Evolutionary conservation across 495 filamentous ascomycete genomes (phyloP), one percentile per base, ranked within the genome.

Genomic region (Penicillium dipodomyicola): DNA sequence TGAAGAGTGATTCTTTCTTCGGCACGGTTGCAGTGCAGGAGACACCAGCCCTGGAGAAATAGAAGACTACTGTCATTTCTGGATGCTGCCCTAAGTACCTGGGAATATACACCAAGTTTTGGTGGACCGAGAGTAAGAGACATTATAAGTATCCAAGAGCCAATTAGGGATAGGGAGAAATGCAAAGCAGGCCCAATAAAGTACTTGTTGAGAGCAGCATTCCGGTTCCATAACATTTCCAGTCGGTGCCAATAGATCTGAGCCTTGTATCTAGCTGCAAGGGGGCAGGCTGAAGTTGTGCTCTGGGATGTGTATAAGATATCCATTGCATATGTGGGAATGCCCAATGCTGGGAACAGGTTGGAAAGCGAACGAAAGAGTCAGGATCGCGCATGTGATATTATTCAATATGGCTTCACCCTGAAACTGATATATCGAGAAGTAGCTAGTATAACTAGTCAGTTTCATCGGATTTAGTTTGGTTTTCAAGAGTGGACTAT

Each of bases 391-490:
- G 4, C 32, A 33, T 33, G 12, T 33, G 32, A 33, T 33, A 33
- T 33, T n/a, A 15, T 10, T 10, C 20, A 9, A 51, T 39, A 4
- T 7, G 17, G 3, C 48, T 51, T 41, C 6, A 39, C 12, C 29
- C 4, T 45, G 40, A 54, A 39, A 46, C 20, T n/a, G 33, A 51
- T 25, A 25, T 2, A n/a, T 47, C 52, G 11, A 14, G 20, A 35
- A 10, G 4, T 25, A 30, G 2, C 52, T 54, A 54, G 42, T 17
- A 4, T 35, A 40, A 2, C 52, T 54, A 54, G 42, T 17, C 11
- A 33, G 43, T 54, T 54, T 40, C 52, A 47, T 23, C 3, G 19
- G 9, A 33, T 41, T 30, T 52, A 52, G 37, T 17, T 42, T 20
- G 25, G 20, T 43, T 52, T 41, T 4, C n/a, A 42, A 52, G 14